Evolutionary conservation across 345 rosid genomes (phyloP).

Genomic region (Acer negundo): DNA sequence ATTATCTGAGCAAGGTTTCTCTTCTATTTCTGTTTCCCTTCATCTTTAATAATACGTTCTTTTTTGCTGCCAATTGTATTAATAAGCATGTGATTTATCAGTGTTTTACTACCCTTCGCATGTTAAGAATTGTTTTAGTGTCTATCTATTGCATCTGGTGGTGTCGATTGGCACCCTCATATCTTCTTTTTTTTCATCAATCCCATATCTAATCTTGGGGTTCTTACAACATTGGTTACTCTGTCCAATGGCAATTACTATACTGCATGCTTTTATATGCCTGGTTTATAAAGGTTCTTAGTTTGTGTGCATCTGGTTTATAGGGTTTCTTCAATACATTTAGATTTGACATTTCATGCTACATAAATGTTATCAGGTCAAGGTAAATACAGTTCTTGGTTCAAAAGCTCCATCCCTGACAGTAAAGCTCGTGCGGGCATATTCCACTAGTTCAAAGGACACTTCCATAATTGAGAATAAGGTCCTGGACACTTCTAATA

Average conservation of each 20-base stretch:
- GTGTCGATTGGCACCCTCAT: not conserved
- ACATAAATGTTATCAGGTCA: slow-evolving; percentile 54
- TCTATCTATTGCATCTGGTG: not conserved
- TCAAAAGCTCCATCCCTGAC: slow-evolving; percentile 79
- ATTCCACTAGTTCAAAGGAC: slow-evolving; percentile 50
- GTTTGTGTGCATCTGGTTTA: not conserved
- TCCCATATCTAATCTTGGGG: not conserved
- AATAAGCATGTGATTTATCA: not conserved
- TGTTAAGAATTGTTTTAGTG: not conserved
- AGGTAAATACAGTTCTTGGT: slow-evolving; percentile 82
- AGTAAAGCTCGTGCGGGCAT: slow-evolving; percentile 67
- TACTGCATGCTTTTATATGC: not conserved
- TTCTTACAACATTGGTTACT: not conserved
- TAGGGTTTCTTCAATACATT: not conserved
- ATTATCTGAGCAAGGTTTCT: not conserved
- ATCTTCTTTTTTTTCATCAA: no score
- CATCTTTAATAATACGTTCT: no score
- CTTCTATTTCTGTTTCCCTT: not conserved
- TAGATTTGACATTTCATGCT: slow-evolving; percentile 7
- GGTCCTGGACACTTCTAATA: slow-evolving; percentile 39
- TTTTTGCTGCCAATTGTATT: not conserved
- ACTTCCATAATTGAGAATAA: slow-evolving; percentile 61
- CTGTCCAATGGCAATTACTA: not conserved
- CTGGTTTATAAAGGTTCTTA: slow-evolving; percentile 2
- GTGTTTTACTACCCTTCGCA: not conserved